Conservation (phyloP, 2,329 filamentous ascomycete genomes). For the Bisporella sp. region DNA sequence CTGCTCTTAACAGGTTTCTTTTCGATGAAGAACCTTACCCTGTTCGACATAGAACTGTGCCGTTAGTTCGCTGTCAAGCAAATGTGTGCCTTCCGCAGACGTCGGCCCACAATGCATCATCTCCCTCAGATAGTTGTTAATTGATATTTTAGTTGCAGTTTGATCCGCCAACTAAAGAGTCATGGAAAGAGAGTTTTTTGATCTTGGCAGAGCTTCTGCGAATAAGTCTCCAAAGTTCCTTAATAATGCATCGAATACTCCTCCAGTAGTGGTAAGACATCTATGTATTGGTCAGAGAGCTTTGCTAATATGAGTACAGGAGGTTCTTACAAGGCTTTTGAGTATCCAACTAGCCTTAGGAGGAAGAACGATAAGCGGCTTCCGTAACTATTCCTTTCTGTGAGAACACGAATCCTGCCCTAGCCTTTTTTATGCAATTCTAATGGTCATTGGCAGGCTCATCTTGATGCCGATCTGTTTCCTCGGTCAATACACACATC, state of each 20-base stretch:
- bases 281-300: background rate
- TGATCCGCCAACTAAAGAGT: slow-evolving; percentile 60
- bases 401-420: slow-evolving; percentile 68
- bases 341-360: slow-evolving; percentile 58
- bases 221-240: slow-evolving; percentile 53
- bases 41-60: slow-evolving; percentile 46
- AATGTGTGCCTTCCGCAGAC: slow-evolving; percentile 59
- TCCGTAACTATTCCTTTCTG: slow-evolving; percentile 65
- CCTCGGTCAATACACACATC: background rate
- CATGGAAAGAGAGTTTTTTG: slow-evolving; percentile 53
- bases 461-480: slow-evolving; percentile 34
- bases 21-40: slow-evolving; percentile 52
- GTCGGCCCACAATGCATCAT: slow-evolving; percentile 54
- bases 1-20: slow-evolving; percentile 49
- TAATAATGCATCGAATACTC: slow-evolving; percentile 44
- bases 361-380: slow-evolving; percentile 66
- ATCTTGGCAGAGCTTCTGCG: slow-evolving; percentile 49
- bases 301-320: background rate
- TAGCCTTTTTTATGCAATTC: slow-evolving; percentile 37
- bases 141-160: slow-evolving; percentile 57
- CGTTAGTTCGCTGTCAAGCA: slow-evolving; percentile 57
- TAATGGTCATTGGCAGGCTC: slow-evolving; percentile 45
- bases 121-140: slow-evolving; percentile 57
- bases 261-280: slow-evolving; percentile 58
- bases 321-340: slow-evolving; percentile 40